These are phyloP conservation scores for Fusarium longipes DNA, from an alignment of 2,329 filamentous ascomycete species.

Conservation along the genomic window DNA sequence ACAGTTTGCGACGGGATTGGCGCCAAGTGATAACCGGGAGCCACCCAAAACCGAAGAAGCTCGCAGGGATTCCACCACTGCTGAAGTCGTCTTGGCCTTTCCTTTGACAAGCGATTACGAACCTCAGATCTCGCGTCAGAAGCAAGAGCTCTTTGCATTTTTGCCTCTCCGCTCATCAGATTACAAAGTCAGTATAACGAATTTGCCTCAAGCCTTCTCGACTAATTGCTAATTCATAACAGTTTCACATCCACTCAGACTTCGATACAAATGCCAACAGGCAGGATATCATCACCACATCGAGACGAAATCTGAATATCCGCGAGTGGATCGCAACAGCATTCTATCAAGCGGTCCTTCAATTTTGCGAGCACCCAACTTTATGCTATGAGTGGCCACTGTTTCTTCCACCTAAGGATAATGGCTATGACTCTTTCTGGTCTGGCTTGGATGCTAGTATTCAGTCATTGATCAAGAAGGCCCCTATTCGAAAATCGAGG, in stretches of 20 bases:
- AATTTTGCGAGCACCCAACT: too few species aligned
- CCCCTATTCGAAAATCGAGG: not conserved
- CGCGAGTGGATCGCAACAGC: slow-evolving; percentile 10
- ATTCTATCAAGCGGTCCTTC: too few species aligned
- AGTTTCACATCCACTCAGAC: slow-evolving; percentile 38
- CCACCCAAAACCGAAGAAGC: not conserved
- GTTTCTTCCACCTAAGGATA: slow-evolving; percentile 19
- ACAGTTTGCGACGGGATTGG: not conserved
- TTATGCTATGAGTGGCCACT: not conserved
- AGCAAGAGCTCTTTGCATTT: slow-evolving; percentile 33
- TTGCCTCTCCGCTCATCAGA: slow-evolving; percentile 14
- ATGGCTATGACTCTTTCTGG: slow-evolving; percentile 16
- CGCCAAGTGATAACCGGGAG: slow-evolving; percentile 24
- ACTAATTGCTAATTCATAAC: not conserved
- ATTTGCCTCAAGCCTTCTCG: too few species aligned
- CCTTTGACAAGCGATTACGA: not conserved
- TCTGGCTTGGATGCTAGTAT: not conserved
- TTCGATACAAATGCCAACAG: slow-evolving; percentile 32
- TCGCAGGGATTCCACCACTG: not conserved
- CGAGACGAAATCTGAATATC: slow-evolving; percentile 14
- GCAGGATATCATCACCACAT: slow-evolving; percentile 25
- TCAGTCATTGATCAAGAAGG: not conserved
- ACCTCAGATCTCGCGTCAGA: not conserved
- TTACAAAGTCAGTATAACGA: slow-evolving; percentile 8
- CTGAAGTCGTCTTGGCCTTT: slow-evolving; percentile 36